phyloP scores from a whole-genome alignment of 2,329 filamentous ascomycete species.

The Pleomassaria siparia region DNA sequence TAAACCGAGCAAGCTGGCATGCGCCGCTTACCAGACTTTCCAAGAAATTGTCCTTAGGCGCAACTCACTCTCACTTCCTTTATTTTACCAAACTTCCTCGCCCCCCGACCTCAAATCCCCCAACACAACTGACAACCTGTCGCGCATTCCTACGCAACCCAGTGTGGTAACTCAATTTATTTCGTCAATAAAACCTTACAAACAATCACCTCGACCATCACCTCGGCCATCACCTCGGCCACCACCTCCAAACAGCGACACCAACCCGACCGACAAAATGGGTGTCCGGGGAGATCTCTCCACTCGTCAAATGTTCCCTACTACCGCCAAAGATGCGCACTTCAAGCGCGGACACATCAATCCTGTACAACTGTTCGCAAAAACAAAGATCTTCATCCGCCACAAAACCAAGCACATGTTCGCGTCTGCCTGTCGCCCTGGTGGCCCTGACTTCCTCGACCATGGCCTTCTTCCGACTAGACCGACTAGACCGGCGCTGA shows the following conservation, averaged over 20 bases:
- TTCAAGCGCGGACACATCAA: constrained; percentile 5
- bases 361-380: too few species aligned
- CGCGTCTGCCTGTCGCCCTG: constrained; percentile 17
- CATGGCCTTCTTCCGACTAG: constrained; percentile 13
- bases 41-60: too few species aligned
- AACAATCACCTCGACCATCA: not conserved
- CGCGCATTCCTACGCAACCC: too few species aligned
- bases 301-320: not conserved
- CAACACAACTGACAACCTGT: too few species aligned
- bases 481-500: constrained; percentile 12
- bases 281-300: not conserved
- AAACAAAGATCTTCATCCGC: constrained; percentile 13
- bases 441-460: too few species aligned
- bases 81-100: too few species aligned
- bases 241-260: not conserved
- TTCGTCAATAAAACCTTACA: too few species aligned
- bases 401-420: constrained; percentile 5
- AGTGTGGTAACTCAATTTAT: too few species aligned
- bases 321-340: constrained; percentile 4
- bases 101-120: too few species aligned
- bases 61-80: too few species aligned
- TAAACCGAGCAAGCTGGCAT: too few species aligned
- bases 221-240: not conserved
- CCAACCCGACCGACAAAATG: not conserved
- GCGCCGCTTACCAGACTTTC: too few species aligned